Conservation (phyloP, 768 basidiomycete species). For the Sarcodon sp. region DNA sequence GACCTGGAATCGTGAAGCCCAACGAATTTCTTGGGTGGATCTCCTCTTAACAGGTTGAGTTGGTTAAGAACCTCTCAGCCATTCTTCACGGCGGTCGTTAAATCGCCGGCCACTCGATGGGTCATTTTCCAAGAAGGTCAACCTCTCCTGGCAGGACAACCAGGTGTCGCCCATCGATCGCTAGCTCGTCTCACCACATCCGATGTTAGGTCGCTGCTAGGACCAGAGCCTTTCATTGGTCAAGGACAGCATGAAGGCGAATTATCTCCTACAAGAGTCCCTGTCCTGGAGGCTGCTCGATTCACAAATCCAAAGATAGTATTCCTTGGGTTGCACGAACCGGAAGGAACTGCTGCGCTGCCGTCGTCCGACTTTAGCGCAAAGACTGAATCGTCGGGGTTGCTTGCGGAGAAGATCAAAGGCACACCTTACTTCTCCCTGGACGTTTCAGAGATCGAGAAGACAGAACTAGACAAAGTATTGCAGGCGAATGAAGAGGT, state of each 20-base stretch:
- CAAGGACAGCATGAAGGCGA: conserved; percentile 41
- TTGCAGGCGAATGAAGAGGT: conserved; percentile 23
- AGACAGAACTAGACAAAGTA: conserved; percentile 28
- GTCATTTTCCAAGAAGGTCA: conserved; percentile 64
- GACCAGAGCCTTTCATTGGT: conserved; percentile 55
- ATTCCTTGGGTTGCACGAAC: conserved; percentile 72
- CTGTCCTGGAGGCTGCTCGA: conserved; percentile 40
- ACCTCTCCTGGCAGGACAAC: conserved; percentile 38
- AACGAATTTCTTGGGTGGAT: conserved; percentile 41
- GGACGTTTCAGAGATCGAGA: conserved; percentile 47
- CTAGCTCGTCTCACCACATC: conserved; percentile 46
- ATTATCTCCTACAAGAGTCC: conserved; percentile 10
- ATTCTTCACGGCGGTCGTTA: conserved; percentile 64
- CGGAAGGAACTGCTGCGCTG: conserved; percentile 31
- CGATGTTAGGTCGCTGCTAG: conserved; percentile 55
- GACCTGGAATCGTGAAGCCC: neutral
- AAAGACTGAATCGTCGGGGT: conserved; percentile 27
- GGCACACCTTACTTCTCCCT: conserved; percentile 84
- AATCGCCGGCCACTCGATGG: conserved; percentile 55
- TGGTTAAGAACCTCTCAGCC: conserved; percentile 67
- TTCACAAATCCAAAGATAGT: conserved; percentile 49
- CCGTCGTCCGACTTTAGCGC: conserved; percentile 51
- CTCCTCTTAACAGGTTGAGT: conserved; percentile 68
- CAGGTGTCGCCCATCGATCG: conserved; percentile 16
- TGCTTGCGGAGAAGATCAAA: conserved; percentile 42